These are phyloP conservation scores for Triticum urartu DNA, from an alignment of 176 grass and related monocot genomes.

Conservation along the genomic window DNA sequence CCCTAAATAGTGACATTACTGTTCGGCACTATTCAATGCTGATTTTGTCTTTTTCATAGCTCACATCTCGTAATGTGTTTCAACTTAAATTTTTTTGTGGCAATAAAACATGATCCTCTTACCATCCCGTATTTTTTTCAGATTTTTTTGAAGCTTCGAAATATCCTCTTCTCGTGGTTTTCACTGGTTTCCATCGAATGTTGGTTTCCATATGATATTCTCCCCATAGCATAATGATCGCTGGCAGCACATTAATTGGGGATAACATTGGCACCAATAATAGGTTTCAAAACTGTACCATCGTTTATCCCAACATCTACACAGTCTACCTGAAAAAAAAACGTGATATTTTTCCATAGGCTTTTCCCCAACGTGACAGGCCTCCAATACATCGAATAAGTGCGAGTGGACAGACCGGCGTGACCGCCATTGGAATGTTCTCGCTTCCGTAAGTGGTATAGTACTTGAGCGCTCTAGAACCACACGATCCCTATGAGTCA, in stretches of 20 bases:
- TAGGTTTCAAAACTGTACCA: not conserved
- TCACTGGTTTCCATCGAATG: too few relatives aligned
- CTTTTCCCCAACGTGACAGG: not conserved
- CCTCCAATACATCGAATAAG: conserved; percentile 19
- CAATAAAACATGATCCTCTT: too few relatives aligned
- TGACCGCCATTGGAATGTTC: conserved; percentile 17
- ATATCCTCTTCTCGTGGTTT: too few relatives aligned
- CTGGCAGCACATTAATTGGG: not conserved
- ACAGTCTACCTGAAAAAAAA: not conserved
- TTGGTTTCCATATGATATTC: too few relatives aligned
- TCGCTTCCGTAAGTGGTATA: conserved; percentile 24
- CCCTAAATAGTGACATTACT: too few relatives aligned
- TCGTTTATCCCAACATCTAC: conserved; percentile 9
- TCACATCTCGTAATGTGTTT: too few relatives aligned
- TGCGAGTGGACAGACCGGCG: conserved; percentile 22
- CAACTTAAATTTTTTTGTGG: too few relatives aligned
- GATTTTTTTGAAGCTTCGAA: too few relatives aligned
- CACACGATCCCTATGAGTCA: conserved; percentile 2
- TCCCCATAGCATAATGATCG: not conserved
- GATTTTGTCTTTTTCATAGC: too few relatives aligned
- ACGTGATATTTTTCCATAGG: not conserved
- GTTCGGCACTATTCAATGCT: too few relatives aligned
- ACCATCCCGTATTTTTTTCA: too few relatives aligned
- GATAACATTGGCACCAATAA: conserved; percentile 2
- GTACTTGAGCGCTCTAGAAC: not conserved